Evolutionary conservation across 2,329 filamentous ascomycete genomes (phyloP).

Genomic region (Metarhizium guizhouense): DNA sequence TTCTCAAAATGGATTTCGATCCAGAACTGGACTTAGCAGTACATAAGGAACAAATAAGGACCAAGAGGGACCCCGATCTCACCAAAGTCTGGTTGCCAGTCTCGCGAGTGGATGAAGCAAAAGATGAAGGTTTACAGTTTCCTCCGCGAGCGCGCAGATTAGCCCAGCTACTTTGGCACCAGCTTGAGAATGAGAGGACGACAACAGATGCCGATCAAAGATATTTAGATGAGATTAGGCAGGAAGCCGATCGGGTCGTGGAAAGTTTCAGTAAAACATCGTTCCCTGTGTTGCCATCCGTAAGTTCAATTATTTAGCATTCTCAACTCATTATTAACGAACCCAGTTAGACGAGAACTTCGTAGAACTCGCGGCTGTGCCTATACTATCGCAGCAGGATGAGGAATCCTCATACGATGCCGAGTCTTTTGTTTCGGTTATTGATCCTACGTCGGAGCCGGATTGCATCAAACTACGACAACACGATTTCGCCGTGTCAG

Average conservation of each 20-base stretch:
- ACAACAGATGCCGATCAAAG: background rate
- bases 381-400: background rate
- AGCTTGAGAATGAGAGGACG: slow-evolving; percentile 2
- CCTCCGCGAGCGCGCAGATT: slow-evolving; percentile 1
- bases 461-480: background rate
- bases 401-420: background rate
- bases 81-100: slow-evolving; percentile 5
- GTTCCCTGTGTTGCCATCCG: background rate
- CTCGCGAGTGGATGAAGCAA: slow-evolving; percentile 1
- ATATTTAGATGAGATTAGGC: slow-evolving; percentile 1
- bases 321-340: background rate
- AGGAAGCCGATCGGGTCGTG: background rate
- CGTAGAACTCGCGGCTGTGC: background rate
- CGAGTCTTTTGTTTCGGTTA: background rate
- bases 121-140: slow-evolving; percentile 6
- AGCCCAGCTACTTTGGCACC: slow-evolving; percentile 3
- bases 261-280: background rate
- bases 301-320: background rate
- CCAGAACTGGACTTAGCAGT: slow-evolving; percentile 1
- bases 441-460: background rate
- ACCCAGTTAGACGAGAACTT: slow-evolving; percentile 3
- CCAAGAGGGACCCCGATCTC: slow-evolving; percentile 5
- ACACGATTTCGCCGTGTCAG: background rate
- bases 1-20: background rate
- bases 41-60: slow-evolving; percentile 2